A percentile compares a stretch with the other conserved stretches of the same genome.
Evolutionary conservation across 108 stramenopile genomes (phyloP).

Genomic region (Fragilariopsis cylindrus): DNA sequence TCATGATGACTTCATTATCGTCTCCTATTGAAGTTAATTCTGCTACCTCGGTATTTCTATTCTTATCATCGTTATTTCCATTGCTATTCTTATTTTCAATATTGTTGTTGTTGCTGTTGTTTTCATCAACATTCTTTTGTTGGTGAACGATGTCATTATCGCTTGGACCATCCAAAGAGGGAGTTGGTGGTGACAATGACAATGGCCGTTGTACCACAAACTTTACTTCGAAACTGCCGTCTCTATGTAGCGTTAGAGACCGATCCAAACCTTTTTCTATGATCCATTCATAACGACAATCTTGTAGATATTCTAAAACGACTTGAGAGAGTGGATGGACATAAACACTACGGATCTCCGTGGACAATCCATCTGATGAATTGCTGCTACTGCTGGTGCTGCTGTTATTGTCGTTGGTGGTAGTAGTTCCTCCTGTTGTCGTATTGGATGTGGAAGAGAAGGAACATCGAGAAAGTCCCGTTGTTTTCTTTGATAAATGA

Average conservation of each 20-base stretch:
- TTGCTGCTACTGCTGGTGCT: slow-evolving; percentile 1
- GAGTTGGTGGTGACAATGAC: neutral
- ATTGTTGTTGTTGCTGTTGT: neutral
- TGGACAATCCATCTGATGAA: neutral
- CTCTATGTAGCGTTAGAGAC: slow-evolving; percentile 55
- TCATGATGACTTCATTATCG: too few relatives aligned
- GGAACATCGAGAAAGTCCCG: too few relatives aligned
- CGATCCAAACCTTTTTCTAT: slow-evolving; percentile 47
- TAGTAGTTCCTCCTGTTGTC: too few relatives aligned
- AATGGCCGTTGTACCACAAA: slow-evolving; percentile 30
- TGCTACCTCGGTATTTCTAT: neutral
- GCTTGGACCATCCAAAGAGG: neutral
- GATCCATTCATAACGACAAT: slow-evolving; percentile 51
- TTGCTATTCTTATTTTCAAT: neutral
- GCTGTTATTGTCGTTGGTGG: slow-evolving; percentile 4
- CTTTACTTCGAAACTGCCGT: slow-evolving; percentile 71
- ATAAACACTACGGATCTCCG: slow-evolving; percentile 36
- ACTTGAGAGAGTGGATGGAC: slow-evolving; percentile 83
- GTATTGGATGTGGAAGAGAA: too few relatives aligned
- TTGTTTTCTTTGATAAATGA: too few relatives aligned
- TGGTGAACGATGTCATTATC: too few relatives aligned
- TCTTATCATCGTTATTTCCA: neutral
- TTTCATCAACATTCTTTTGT: neutral
- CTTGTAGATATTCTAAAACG: slow-evolving; percentile 76
- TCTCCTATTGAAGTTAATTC: too few relatives aligned